phyloP scores from a whole-genome alignment of 306 rosid genomes.

The Vicia villosa region DNA sequence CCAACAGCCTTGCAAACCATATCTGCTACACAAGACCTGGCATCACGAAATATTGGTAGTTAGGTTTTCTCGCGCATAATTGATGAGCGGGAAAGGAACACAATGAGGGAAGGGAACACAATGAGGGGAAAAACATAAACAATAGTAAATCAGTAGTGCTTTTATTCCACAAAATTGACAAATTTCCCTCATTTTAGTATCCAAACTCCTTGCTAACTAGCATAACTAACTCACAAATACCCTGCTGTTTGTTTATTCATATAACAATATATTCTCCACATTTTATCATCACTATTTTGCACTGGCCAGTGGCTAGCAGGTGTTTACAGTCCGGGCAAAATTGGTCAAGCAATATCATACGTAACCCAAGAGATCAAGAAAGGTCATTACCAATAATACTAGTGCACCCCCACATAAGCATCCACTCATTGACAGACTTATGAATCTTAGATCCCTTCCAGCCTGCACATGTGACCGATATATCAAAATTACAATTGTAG shows the following conservation, averaged over 20 bases:
- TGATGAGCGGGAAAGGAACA: neutral
- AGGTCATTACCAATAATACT: slow-evolving; percentile 54
- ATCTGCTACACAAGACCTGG: slow-evolving; percentile 65
- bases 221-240: slow-evolving; percentile 2
- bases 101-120: neutral
- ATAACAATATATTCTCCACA: neutral
- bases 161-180: slow-evolving; percentile 1
- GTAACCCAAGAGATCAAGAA: slow-evolving; percentile 25
- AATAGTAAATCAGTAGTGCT: neutral
- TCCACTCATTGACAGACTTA: slow-evolving; percentile 79
- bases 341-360: slow-evolving; percentile 26
- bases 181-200: neutral
- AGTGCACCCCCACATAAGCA: slow-evolving; percentile 68
- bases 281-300: neutral
- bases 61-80: neutral
- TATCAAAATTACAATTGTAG: slow-evolving; percentile 1
- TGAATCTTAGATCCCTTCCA: slow-evolving; percentile 79
- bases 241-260: slow-evolving; percentile 1
- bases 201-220: neutral
- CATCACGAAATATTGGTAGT: slow-evolving; percentile 22
- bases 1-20: slow-evolving; percentile 83
- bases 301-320: neutral
- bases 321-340: slow-evolving; percentile 12
- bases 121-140: neutral
- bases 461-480: slow-evolving; percentile 59